Conservation (phyloP, 208 protist species). For the Acanthamoeba lenticulata region DNA sequence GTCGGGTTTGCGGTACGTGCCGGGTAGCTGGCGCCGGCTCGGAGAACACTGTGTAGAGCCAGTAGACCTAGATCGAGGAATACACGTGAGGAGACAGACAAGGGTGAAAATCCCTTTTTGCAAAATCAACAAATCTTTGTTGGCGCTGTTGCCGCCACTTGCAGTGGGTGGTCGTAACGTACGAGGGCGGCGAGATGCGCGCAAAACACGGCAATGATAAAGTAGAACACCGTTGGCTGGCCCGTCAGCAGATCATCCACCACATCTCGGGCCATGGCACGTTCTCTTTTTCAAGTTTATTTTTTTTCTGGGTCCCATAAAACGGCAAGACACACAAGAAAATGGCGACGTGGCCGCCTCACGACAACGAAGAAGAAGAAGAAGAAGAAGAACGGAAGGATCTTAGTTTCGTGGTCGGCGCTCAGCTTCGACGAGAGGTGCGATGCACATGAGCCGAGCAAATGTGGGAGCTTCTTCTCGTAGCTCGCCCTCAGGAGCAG, state of each 20-base stretch:
- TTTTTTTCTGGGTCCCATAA: too few relatives aligned
- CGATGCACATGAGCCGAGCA: not conserved
- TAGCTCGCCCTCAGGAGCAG: not conserved
- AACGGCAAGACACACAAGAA: too few relatives aligned
- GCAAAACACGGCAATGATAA: not conserved
- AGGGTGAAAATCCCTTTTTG: too few relatives aligned
- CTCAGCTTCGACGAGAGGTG: too few relatives aligned
- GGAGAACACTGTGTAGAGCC: slow-evolving; percentile 23
- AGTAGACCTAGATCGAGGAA: not conserved
- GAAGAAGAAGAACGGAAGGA: too few relatives aligned
- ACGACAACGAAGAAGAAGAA: too few relatives aligned
- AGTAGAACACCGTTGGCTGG: not conserved
- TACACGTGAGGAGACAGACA: too few relatives aligned
- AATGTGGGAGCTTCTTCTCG: not conserved
- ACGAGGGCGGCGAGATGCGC: not conserved
- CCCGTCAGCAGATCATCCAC: slow-evolving; percentile 10
- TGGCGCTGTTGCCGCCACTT: too few relatives aligned
- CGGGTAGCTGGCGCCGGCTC: not conserved
- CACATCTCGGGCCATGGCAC: not conserved
- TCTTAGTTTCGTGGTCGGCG: too few relatives aligned
- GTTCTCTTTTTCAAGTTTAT: not conserved
- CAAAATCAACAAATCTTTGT: not conserved
- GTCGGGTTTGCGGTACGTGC: not conserved
- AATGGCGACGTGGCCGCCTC: too few relatives aligned
- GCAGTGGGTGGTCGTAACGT: not conserved